phyloP scores from a whole-genome alignment of 768 basidiomycete species.

The Boletus pseudopeckii region DNA sequence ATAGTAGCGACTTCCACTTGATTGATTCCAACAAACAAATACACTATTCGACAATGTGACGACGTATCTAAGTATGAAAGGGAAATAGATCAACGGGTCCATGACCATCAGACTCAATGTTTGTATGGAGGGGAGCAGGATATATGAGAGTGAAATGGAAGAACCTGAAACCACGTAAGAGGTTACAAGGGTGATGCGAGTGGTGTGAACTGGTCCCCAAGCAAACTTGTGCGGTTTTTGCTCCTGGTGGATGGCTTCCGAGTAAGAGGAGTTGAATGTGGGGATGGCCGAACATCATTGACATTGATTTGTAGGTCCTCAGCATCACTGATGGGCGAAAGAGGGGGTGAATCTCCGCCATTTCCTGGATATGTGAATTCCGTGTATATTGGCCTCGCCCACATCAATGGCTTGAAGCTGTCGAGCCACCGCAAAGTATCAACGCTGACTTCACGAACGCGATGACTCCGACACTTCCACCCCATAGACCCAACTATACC shows the following conservation, averaged over 20 bases:
- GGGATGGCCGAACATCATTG: slow-evolving; percentile 28
- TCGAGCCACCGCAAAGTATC: slow-evolving; percentile 70
- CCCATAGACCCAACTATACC: slow-evolving; percentile 42
- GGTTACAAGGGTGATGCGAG: slow-evolving; percentile 15
- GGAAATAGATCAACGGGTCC: neutral
- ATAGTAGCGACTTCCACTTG: neutral
- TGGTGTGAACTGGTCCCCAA: slow-evolving; percentile 27
- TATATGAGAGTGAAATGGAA: slow-evolving; percentile 5
- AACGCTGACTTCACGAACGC: slow-evolving; percentile 58
- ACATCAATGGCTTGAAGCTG: slow-evolving; percentile 54
- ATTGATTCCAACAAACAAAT: neutral
- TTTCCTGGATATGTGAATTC: slow-evolving; percentile 36
- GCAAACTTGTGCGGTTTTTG: slow-evolving; percentile 51
- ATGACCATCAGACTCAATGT: neutral
- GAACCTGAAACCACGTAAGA: neutral
- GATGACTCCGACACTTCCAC: slow-evolving; percentile 59
- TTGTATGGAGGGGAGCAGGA: neutral
- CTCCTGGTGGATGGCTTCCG: slow-evolving; percentile 59
- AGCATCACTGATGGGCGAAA: slow-evolving; percentile 32
- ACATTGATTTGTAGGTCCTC: slow-evolving; percentile 36
- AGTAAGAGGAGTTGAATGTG: slow-evolving; percentile 54
- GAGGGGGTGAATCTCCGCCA: slow-evolving; percentile 19
- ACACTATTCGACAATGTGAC: slow-evolving; percentile 3
- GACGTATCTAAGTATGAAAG: neutral
- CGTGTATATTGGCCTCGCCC: slow-evolving; percentile 42